Evolutionary conservation across 805 yeast genomes (phyloP).

Genomic region (Teunomyces pallodes): DNA sequence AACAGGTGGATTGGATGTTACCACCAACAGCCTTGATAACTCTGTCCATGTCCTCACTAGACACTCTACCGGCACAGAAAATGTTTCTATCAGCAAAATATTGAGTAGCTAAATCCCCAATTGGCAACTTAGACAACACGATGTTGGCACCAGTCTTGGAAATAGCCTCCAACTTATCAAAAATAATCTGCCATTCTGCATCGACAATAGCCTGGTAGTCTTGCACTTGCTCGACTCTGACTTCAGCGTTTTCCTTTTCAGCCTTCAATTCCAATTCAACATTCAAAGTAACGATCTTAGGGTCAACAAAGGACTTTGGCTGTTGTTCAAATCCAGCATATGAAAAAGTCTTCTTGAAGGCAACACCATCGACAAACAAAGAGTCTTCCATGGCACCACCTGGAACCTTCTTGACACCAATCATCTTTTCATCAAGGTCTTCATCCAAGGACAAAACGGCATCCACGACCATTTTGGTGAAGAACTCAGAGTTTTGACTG

Average conservation of each 20-base stretch:
- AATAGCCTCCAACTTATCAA: constrained; percentile 80
- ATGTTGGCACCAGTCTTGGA: constrained; percentile 86
- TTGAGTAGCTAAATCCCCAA: constrained; percentile 98
- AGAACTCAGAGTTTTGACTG: constrained; percentile 80
- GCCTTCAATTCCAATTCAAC: constrained; percentile 96
- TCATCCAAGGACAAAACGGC: constrained; percentile 85
- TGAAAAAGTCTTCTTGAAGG: constrained; percentile 94
- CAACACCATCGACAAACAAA: constrained; percentile 86
- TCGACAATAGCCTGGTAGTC: constrained; percentile 96
- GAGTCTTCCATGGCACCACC: constrained; percentile 98
- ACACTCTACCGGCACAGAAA: constrained; percentile 96
- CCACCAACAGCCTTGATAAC: constrained; percentile 95
- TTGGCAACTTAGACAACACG: constrained; percentile 90
- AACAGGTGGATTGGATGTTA: constrained; percentile 68
- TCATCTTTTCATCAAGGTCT: constrained; percentile 82
- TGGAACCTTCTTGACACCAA: constrained; percentile 91
- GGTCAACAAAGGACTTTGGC: constrained; percentile 78
- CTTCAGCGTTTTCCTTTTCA: constrained; percentile 98
- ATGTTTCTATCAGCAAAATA: constrained; percentile 94
- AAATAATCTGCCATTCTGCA: constrained; percentile 97
- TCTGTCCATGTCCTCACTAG: constrained; percentile 86
- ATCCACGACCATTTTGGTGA: constrained; percentile 95
- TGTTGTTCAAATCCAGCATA: constrained; percentile 99
- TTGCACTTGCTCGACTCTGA: constrained; percentile 86
- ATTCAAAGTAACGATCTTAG: constrained; percentile 80